Conservation (phyloP, 768 basidiomycete genomes). For the Grammothele lineata region DNA sequence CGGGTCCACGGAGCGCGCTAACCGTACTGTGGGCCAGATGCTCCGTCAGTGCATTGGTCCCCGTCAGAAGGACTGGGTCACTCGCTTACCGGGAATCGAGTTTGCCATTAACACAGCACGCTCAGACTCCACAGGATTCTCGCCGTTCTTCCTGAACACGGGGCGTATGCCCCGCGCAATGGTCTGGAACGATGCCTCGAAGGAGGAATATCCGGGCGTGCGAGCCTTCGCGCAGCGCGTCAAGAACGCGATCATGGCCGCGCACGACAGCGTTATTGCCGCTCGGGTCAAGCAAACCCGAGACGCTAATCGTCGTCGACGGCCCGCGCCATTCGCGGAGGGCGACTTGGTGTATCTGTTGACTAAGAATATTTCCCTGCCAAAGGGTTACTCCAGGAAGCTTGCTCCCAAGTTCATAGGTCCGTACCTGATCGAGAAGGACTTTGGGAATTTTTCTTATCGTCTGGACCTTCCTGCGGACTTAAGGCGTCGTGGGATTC, state of each 20-base stretch:
- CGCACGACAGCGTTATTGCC: constrained; percentile 22
- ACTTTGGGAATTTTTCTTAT: constrained; percentile 22
- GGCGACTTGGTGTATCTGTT: too few relatives aligned
- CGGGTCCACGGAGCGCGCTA: too few relatives aligned
- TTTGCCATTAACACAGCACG: constrained; percentile 34
- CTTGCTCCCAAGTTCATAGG: constrained; percentile 35
- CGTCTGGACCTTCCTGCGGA: constrained; percentile 27
- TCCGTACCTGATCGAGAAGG: constrained; percentile 28
- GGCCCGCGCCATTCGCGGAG: constrained; percentile 10
- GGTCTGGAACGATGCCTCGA: constrained; percentile 21
- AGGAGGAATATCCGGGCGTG: constrained; percentile 19
- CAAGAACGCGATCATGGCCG: too few relatives aligned
- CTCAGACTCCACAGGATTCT: constrained; percentile 28
- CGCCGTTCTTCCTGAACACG: too few relatives aligned
- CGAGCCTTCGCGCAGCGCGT: too few relatives aligned
- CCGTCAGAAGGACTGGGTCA: too few relatives aligned
- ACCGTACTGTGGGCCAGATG: constrained; percentile 14
- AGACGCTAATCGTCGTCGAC: constrained; percentile 23
- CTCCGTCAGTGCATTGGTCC: constrained; percentile 1
- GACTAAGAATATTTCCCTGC: too few relatives aligned
- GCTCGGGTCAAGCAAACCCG: constrained; percentile 24
- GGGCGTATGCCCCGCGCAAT: constrained; percentile 18
- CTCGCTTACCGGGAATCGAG: constrained; percentile 28
- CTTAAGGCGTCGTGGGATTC: constrained; percentile 23
- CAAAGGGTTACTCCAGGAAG: constrained; percentile 30